Evolutionary conservation across 306 rosid species (phyloP), one percentile per base, ranked within the genome.

Genomic region (Pterocarpus macrocarpus): DNA sequence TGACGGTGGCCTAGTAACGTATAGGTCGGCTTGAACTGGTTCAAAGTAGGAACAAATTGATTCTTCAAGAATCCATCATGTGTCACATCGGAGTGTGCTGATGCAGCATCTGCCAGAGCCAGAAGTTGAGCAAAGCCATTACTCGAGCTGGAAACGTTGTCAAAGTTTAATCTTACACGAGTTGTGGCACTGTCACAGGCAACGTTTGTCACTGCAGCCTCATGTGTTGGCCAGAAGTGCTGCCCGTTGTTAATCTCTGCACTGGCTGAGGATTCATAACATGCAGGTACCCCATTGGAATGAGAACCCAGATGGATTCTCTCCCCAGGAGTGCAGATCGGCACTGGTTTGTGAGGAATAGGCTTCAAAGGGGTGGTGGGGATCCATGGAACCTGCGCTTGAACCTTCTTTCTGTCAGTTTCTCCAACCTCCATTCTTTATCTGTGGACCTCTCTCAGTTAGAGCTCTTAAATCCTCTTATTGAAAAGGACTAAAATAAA

Each of bases 291-390:
- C 5, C 81, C 84, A 50, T 75, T 52, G 73, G 49, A 44, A 66
- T 71, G 72, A 59, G 62, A 53, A 1, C 4, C 33, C 8, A 53
- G 28, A 14, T 64, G 81, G 32, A 55, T 73, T 73, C 50, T 57
- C 52, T 73, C 73, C 10, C 43, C 80, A 17, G 71, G 17, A 38
- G 38, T 69, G 70, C 22, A 84, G 87, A 84, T 87, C 84, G 81
- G 90, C 71, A 9, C 81, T 63, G 83, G 45, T 43, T 6, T 83
- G 1, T 52, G 64, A 8, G 69, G 57, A 73, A 72, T 55, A 32
- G 90, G 80, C 72, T 57, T 84, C 22, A 33, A 16, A 53, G 90
- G 90, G 32, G 90, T 84, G 8, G 57, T 30, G 36, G 90, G 90
- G 34, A 77, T 43, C 86, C 82, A 81, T 17, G 79, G 74, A 78